phyloP scores from a whole-genome alignment of 2,329 filamentous ascomycete genomes.

The Diplodia corticola region DNA sequence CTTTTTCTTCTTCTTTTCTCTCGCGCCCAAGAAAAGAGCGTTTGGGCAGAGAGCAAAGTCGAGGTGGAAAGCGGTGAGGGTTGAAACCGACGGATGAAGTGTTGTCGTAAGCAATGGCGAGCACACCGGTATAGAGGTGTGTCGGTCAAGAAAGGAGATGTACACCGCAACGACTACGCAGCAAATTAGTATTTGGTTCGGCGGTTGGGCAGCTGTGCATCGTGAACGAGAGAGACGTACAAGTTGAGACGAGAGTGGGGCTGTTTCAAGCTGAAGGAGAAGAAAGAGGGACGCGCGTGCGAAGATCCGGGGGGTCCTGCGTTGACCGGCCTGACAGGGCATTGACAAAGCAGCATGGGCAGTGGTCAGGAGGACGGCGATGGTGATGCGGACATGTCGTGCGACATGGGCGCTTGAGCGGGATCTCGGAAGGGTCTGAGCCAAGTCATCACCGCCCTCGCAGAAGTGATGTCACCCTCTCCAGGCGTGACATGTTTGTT shows the following conservation, averaged over 20 bases:
- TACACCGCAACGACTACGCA: neutral
- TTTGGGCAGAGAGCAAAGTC: neutral
- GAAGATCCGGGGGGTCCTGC: neutral
- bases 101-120: neutral
- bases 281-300: constrained; percentile 1
- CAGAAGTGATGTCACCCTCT: constrained; percentile 8
- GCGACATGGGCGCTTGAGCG: constrained; percentile 7
- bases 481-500: neutral
- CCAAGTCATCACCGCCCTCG: neutral
- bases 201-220: constrained; percentile 13
- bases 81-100: neutral
- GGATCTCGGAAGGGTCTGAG: neutral
- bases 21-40: neutral
- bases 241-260: neutral
- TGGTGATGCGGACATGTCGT: neutral
- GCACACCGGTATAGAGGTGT: neutral
- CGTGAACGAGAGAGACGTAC: neutral
- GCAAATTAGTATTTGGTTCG: neutral
- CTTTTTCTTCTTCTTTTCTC: neutral
- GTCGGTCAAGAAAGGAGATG: neutral
- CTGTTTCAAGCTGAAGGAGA: neutral
- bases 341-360: neutral
- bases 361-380: neutral
- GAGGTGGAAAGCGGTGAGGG: neutral
- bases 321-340: neutral